Evolutionary conservation across 345 rosid species (phyloP), one percentile per base, ranked within the genome.

Genomic region (Balakata baccata): DNA sequence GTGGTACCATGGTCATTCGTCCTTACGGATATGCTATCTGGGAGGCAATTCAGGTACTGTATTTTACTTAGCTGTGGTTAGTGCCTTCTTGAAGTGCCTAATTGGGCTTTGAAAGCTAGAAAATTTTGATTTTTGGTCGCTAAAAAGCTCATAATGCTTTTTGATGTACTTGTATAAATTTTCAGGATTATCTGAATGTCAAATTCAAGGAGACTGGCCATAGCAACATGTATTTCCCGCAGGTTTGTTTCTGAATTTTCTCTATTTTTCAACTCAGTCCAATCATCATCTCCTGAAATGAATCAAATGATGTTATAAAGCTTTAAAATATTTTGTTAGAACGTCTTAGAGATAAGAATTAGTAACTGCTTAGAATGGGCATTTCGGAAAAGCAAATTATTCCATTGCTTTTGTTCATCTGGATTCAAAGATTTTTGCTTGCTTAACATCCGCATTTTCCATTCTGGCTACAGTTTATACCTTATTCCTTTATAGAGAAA

Each of bases 141-240:
- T 57, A 22, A 3, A 43, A 43, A 10, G n/a, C n/a, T n/a, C 23
- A 46, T 47, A 6, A 18, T 16, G 25, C 16, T 39, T 37, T 23
- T 23, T 29, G 34, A 1, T 29, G 34, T 29, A 29, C 34, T 29
- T 29, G 34, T 29, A 29, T 29, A 29, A 29, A 29, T 29, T 61
- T 29, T 23, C 81, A 94, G 98, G 98, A 90, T 34, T 92, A 88
- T 84, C 71, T 89, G 80, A 92, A 92, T 84, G 96, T 85, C 50
- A 90, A 92, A 74, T 92, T 90, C 89, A 94, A 92, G 91, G 96
- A 94, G 86, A 90, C 94, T 75, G 97, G 99, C 4, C 98, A 94
- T 64, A 85, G 93, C 75, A 94, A 94, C 81, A 90, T 90, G 97
- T 92, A 94, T 75, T 94, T 94, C 68, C 98, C 98, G 2, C 98